phyloP scores from a whole-genome alignment of 805 yeast species.

The Wickerhamomyces canadensis region DNA sequence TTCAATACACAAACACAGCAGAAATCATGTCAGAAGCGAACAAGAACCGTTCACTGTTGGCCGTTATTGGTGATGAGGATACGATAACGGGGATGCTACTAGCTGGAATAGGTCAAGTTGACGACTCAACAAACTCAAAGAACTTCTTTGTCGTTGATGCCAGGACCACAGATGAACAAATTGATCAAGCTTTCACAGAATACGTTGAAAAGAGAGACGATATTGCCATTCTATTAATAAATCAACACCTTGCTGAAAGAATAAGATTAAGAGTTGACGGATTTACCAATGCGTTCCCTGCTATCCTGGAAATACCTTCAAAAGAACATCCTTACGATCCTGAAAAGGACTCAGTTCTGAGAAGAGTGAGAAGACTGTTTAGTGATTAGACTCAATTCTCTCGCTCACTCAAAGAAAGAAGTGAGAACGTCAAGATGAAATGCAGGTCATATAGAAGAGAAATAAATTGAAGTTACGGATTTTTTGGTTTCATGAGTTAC shows the following conservation, averaged over 20 bases:
- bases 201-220: constrained; percentile 77
- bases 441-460: constrained; percentile 15
- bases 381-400: too few species aligned
- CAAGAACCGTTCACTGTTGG: constrained; percentile 75
- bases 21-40: constrained; percentile 28
- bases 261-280: constrained; percentile 79
- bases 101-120: constrained; percentile 92
- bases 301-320: constrained; percentile 93
- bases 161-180: constrained; percentile 70
- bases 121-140: constrained; percentile 47
- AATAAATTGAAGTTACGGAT: neutral
- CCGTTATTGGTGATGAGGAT: constrained; percentile 97
- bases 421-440: too few species aligned
- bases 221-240: constrained; percentile 87
- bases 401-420: too few species aligned
- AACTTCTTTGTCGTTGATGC: constrained; percentile 78
- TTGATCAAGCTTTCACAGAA: constrained; percentile 67
- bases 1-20: too few species aligned
- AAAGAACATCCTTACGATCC: constrained; percentile 98
- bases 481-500: too few species aligned
- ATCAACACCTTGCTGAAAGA: constrained; percentile 90
- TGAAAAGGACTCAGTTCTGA: constrained; percentile 91
- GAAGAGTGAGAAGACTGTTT: constrained; percentile 90
- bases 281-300: constrained; percentile 90
- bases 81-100: constrained; percentile 92